phyloP scores from a whole-genome alignment of 768 basidiomycete genomes.

The Phlebiopsis gigantea region DNA sequence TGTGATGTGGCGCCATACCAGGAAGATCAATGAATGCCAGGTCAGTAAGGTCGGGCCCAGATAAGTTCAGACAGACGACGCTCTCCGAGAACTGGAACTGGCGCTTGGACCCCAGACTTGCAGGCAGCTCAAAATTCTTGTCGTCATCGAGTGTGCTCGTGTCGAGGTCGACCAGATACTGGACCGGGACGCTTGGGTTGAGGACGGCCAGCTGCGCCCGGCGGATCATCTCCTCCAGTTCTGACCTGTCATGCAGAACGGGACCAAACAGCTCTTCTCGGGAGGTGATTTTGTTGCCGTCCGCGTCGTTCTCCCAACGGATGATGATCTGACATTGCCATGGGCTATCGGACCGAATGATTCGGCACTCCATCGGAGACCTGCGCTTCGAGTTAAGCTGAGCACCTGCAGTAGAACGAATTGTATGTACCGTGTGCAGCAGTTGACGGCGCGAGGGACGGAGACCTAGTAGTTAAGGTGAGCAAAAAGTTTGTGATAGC shows the following conservation, averaged over 20 bases:
- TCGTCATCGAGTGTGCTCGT: constrained; percentile 8
- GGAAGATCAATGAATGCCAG: constrained; percentile 29
- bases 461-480: constrained; percentile 34
- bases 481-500: too few relatives aligned
- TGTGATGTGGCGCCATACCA: constrained; percentile 14
- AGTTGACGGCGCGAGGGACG: constrained; percentile 23
- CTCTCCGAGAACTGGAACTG: constrained; percentile 23
- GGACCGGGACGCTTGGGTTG: constrained; percentile 30
- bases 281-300: constrained; percentile 23
- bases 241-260: constrained; percentile 30
- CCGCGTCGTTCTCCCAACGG: constrained; percentile 28
- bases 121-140: not conserved
- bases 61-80: constrained; percentile 24
- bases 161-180: constrained; percentile 8
- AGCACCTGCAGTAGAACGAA: not conserved
- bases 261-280: constrained; percentile 33
- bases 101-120: not conserved
- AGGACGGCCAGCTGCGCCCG: constrained; percentile 58
- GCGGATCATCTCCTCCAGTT: constrained; percentile 49
- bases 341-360: constrained; percentile 13
- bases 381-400: not conserved
- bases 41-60: constrained; percentile 26
- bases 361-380: constrained; percentile 30
- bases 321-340: constrained; percentile 37
- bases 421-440: constrained; percentile 29